Evolutionary conservation across 2,329 filamentous ascomycete species (phyloP).

Genomic region (Sclerotinia subarctica): DNA sequence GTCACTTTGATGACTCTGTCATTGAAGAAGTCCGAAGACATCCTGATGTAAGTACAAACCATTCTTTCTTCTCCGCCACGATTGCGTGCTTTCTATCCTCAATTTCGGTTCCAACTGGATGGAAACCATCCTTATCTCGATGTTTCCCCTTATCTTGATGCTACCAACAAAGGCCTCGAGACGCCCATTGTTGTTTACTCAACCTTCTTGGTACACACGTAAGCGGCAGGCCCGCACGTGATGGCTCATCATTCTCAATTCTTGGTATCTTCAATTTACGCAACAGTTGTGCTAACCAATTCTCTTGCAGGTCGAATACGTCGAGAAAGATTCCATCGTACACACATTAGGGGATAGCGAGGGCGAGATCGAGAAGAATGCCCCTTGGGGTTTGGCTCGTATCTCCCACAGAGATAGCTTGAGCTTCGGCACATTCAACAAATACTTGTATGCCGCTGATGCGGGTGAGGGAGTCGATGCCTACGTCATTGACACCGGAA

Average conservation of each 20-base stretch:
- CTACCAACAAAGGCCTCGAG: background rate
- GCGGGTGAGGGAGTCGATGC: conserved; percentile 97
- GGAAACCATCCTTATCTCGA: background rate
- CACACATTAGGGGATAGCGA: conserved; percentile 65
- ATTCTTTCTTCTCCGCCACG: background rate
- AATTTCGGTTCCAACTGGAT: conserved; percentile 12
- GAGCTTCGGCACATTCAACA: conserved; percentile 92
- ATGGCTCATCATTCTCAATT: conserved; percentile 19
- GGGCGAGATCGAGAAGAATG: conserved; percentile 77
- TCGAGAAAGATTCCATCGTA: conserved; percentile 92
- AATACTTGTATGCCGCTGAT: conserved; percentile 88
- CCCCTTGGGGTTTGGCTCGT: conserved; percentile 98
- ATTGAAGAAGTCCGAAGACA: conserved; percentile 93
- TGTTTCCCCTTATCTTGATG: background rate
- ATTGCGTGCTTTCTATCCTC: conserved; percentile 13
- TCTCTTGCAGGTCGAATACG: conserved; percentile 76
- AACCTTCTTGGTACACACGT: background rate
- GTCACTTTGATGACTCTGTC: conserved; percentile 89
- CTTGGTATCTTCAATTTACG: conserved; percentile 3
- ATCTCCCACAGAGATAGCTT: conserved; percentile 90
- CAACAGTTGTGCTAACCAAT: conserved; percentile 26
- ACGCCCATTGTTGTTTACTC: background rate
- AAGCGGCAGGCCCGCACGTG: conserved; percentile 30
- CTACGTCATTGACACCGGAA: conserved; percentile 97
- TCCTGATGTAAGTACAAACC: conserved; percentile 78